Evolutionary conservation across 768 basidiomycete genomes (phyloP), one percentile per base, ranked within the genome.

Genomic region (Amanita molliuscula): DNA sequence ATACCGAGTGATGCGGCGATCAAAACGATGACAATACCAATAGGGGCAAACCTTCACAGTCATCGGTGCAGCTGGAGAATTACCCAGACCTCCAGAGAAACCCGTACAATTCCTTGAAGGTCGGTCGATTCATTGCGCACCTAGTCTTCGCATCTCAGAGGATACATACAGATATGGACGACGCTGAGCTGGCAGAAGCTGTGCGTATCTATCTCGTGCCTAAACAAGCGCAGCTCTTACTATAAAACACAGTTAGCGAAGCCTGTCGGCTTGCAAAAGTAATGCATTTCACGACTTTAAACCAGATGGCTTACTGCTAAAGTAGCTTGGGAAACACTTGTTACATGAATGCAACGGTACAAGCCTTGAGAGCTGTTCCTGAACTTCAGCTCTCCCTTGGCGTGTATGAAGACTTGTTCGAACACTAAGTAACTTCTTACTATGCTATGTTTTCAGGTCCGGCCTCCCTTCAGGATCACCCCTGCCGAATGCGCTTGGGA

Each of bases 311-410:
- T 26, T n/a, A 53, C 41, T 13, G 18, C 23, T 41, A 8, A 35
- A 44, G 50, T 55, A 81, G 78, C 59, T 69, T 94, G 33, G 93
- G 95, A 31, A 97, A 97, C 62, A 97, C 94, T 0, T 97, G 95
- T 60, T 99, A 99, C 68, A 91, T 97, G 85, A 98, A 95, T 62
- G 82, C 96, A 1, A 91, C 89, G 1, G 72, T 98, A 1, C 96
- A 99, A 69, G 84, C 88, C n/a, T 76, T 99, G 54, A 86, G 91
- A 20, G 82, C 88, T 3, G 84, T 99, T 44, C 93, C 94, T 2
- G 92, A 96, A 58, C 76, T 99, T 4, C 84, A 87, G 59, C 62
- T 73, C 1, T 87, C 89, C 0, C 73, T 97, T 18, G 65, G 64
- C 58, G 65, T 67, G 79, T 85, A 61, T 55, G 78, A 65, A 21